Evolutionary conservation across 2,329 filamentous ascomycete genomes (phyloP).

Genomic region (Penicillium decumbens): DNA sequence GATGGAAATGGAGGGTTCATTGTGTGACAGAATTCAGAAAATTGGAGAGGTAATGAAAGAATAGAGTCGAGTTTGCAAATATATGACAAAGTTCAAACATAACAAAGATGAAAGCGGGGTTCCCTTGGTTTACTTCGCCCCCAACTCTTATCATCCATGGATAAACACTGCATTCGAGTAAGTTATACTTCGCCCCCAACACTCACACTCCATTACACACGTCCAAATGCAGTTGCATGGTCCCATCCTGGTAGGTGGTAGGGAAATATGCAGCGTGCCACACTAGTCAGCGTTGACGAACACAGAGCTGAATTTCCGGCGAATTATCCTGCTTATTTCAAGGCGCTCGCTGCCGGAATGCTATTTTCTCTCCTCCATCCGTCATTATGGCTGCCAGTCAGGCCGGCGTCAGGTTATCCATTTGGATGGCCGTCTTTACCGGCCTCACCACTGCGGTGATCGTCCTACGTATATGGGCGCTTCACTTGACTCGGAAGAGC

Average conservation of each 20-base stretch:
- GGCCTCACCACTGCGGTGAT: conserved; percentile 5
- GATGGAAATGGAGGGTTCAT: conserved; percentile 50
- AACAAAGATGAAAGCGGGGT: background rate
- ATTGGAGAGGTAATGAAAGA: background rate
- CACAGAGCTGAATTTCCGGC: background rate
- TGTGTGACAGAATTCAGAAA: conserved; percentile 1
- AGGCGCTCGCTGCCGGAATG: background rate
- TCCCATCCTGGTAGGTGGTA: background rate
- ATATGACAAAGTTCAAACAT: background rate
- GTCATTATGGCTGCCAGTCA: conserved; percentile 5
- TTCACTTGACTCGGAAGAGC: conserved; percentile 6
- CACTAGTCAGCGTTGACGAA: background rate
- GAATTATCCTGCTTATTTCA: background rate
- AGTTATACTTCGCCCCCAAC: background rate
- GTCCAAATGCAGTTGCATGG: background rate
- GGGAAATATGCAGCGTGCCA: background rate
- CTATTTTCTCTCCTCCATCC: background rate
- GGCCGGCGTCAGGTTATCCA: conserved; percentile 6
- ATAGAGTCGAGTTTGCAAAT: background rate
- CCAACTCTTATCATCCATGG: too few relatives aligned
- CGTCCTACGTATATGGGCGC: conserved; percentile 6
- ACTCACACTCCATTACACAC: background rate
- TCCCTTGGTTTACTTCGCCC: too few relatives aligned
- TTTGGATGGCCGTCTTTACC: conserved; percentile 13
- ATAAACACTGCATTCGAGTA: too few relatives aligned